Base-by-base conservation (phyloP, 106 monocot genomes). In the Allium cepa region DNA sequence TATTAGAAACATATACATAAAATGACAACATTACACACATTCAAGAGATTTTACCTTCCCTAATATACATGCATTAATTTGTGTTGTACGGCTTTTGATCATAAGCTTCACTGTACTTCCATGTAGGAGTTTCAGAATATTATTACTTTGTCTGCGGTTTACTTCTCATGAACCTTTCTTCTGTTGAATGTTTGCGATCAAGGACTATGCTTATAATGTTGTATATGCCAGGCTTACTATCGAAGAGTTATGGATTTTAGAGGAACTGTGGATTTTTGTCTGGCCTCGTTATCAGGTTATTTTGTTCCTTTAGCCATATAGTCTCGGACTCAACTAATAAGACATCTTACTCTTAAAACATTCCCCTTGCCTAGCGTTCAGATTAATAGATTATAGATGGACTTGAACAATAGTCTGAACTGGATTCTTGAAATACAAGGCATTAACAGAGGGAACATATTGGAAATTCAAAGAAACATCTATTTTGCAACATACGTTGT, bases 191-290 rank as follows among this genome's bases (percentile, higher is more conserved):
- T 47, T n/a, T 63, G 63, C 47, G 11, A 11, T 14, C 63, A 14
- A 46, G 63, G 63, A 63, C 63, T 63, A 63, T 15, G 63, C 47
- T 63, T 63, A 63, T 63, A 46, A 8, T 45, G 63, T 63, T 46
- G 46, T 63, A 46, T 47, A 9, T 15, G 46, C 36, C 47, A 47
- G 46, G 36, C 46, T 36, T 46, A 63, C 13, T 16, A 18, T 60
- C 27, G 60, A 60, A 27, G 60, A 60, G 60, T 60, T 60, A 26
- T 26, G 60, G 60, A 26, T 60, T 60, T 60, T 27, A 16, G 22
- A 26, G 60, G 22, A 60, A 60, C 60, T 7, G 60, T 26, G 18
- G 8, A 45, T 8, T 63, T 63, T 63, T 63, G 8, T 63, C 63
- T 63, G 14, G 46, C 63, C 26, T 26, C 11, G 47, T 36, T 36